phyloP scores from a whole-genome alignment of 2,329 filamentous ascomycete species.

The Penicillium sp. region DNA sequence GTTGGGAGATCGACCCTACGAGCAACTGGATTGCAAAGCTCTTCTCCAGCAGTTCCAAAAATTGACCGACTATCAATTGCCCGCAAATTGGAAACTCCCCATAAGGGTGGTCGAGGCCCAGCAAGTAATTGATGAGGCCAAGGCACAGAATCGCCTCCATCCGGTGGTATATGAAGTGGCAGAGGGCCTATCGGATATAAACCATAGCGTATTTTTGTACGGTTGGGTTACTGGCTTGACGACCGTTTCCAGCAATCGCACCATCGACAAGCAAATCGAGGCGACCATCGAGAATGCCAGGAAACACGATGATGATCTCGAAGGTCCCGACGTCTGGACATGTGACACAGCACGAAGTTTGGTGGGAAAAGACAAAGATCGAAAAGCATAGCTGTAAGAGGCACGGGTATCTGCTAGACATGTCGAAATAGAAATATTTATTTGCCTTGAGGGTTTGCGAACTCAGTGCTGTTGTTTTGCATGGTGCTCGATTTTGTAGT shows the following conservation, averaged over 20 bases:
- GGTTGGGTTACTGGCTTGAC: conserved; percentile 65
- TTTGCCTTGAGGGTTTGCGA: neutral
- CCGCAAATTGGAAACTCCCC: conserved; percentile 59
- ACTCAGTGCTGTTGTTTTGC: neutral
- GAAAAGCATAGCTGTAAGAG: conserved; percentile 28
- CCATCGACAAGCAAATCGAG: conserved; percentile 66
- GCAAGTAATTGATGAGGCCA: conserved; percentile 36
- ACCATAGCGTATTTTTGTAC: conserved; percentile 68
- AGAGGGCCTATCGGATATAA: conserved; percentile 58
- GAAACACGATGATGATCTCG: conserved; percentile 48
- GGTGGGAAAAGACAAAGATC: conserved; percentile 63
- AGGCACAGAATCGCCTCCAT: conserved; percentile 45
- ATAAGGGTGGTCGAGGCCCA: conserved; percentile 56
- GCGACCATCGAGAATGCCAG: conserved; percentile 54
- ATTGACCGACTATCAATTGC: conserved; percentile 56
- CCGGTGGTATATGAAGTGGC: conserved; percentile 45
- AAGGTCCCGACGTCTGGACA: conserved; percentile 63
- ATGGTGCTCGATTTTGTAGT: neutral
- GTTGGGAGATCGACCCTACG: conserved; percentile 49
- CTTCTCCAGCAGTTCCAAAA: conserved; percentile 41
- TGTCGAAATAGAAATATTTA: conserved; percentile 1
- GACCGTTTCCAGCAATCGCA: conserved; percentile 70
- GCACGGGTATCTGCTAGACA: neutral
- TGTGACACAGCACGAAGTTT: conserved; percentile 64
- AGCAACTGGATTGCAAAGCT: conserved; percentile 32